phyloP scores from a whole-genome alignment of 495 filamentous ascomycete species.

The Tuber aestivum region DNA sequence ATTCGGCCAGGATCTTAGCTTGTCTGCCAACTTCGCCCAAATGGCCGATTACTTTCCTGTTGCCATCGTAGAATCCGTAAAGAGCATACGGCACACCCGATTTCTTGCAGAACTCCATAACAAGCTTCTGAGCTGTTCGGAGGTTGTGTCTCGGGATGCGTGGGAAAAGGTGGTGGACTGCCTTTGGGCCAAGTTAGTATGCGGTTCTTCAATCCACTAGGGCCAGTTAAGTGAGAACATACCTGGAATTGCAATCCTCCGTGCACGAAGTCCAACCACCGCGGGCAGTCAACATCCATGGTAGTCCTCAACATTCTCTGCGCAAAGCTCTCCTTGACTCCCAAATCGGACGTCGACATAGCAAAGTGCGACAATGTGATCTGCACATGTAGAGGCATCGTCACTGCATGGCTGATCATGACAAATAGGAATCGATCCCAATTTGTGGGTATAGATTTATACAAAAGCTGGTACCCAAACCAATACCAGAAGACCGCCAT shows the following conservation, averaged over 20 bases:
- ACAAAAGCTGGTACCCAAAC: constrained; percentile 83
- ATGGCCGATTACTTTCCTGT: constrained; percentile 75
- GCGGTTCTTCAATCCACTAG: constrained; percentile 3
- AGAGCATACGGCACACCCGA: constrained; percentile 89
- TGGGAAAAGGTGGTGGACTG: constrained; percentile 89
- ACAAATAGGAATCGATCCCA: constrained; percentile 68
- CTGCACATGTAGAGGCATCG: constrained; percentile 84
- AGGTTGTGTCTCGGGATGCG: constrained; percentile 95
- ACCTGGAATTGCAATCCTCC: constrained; percentile 90
- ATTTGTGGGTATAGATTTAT: constrained; percentile 64
- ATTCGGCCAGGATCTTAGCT: constrained; percentile 78
- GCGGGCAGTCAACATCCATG: constrained; percentile 94
- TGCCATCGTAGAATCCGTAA: constrained; percentile 90
- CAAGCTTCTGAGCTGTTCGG: constrained; percentile 69
- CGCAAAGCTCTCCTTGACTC: constrained; percentile 80
- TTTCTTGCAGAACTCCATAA: constrained; percentile 83
- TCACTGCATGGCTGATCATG: constrained; percentile 78
- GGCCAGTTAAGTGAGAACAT: neutral
- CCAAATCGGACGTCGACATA: constrained; percentile 90
- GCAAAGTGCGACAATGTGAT: constrained; percentile 96
- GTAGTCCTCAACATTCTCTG: constrained; percentile 97
- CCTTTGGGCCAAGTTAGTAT: constrained; percentile 43
- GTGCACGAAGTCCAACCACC: constrained; percentile 95
- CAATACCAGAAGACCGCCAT: constrained; percentile 88
- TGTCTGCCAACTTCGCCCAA: constrained; percentile 84